Evolutionary conservation across 768 basidiomycete genomes (phyloP).

Genomic region (Psilocybe sp.): DNA sequence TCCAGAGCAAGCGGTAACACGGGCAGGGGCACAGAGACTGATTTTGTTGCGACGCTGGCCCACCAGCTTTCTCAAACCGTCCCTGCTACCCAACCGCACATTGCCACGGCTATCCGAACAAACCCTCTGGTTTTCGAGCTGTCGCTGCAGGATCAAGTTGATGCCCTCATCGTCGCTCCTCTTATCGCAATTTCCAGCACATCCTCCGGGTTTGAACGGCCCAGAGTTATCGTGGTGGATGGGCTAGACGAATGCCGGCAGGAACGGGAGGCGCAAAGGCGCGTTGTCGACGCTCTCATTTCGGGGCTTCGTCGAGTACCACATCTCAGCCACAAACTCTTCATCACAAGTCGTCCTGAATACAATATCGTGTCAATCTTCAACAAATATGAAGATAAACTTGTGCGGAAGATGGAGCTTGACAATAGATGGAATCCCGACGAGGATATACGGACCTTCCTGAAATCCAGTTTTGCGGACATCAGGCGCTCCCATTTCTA

Average conservation of each 20-base stretch:
- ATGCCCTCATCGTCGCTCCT: neutral
- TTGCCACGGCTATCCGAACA: too few relatives aligned
- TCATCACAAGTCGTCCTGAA: too few relatives aligned
- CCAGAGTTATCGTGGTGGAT: neutral
- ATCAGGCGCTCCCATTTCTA: too few relatives aligned
- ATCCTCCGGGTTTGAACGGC: neutral
- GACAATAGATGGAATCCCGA: too few relatives aligned
- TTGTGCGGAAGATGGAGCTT: too few relatives aligned
- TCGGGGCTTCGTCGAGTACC: neutral
- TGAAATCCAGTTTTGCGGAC: too few relatives aligned
- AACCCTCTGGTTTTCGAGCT: too few relatives aligned
- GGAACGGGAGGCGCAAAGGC: neutral
- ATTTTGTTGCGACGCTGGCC: neutral
- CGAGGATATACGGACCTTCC: too few relatives aligned
- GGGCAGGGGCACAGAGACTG: neutral
- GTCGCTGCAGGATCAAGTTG: neutral
- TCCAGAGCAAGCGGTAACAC: neutral
- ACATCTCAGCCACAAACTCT: neutral
- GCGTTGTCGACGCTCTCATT: neutral
- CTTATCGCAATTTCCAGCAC: neutral
- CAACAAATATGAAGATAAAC: too few relatives aligned
- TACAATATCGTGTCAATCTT: too few relatives aligned
- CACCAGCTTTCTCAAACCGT: neutral
- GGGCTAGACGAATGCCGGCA: conserved; percentile 3
- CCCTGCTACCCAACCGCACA: neutral